Evolutionary conservation across 169 alveolate genomes (phyloP), one percentile per base, ranked within the genome.

Genomic region (Plasmodium sp.): DNA sequence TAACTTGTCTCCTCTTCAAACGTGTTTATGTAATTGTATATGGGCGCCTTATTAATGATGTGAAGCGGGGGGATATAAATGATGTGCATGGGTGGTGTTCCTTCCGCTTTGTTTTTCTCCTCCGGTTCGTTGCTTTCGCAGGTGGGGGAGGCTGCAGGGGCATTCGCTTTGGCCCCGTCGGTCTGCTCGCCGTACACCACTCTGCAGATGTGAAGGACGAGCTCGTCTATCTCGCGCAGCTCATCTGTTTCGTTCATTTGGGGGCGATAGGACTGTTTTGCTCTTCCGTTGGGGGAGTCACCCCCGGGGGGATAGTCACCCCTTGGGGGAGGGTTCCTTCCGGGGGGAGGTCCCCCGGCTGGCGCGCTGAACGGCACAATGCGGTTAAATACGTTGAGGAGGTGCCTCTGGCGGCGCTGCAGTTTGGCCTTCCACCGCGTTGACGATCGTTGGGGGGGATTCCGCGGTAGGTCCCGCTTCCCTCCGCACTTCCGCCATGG

Each of bases 31-130:
- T 86, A 86, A 79, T 86, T 86, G 56, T 36, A 62, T 77, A 86
- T 86, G 10, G 51, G 33, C 5, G 3, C 67, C 36, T 86, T 84
- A 22, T 86, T 75, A 33, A 77, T 16, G n/a, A 62, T 86, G 16
- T 86, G 67, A 41, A 86, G 67, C 2, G 94, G 83, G 51, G 56
- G 94, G 22, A 86, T 79, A 43, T 86, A 86, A 77, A 86, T 86
- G 4, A 86, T 43, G 27, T 86, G 67, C 45, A 86, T 14, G 45
- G 22, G 10, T 27, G 45, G 27, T 5, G 31, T 41, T 31, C 45
- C 43, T 33, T 31, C 22, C 71, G 1, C 33, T 58, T 56, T 31
- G 71, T 84, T 36, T 84, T 84, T 31, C 33, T 81, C 31, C 5
- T 22, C 10, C 12, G 6, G 41, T 22, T 31, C 22, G 5, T 39